Conservation (phyloP, 2,329 filamentous ascomycete species). For the Cercospora citrullina region DNA sequence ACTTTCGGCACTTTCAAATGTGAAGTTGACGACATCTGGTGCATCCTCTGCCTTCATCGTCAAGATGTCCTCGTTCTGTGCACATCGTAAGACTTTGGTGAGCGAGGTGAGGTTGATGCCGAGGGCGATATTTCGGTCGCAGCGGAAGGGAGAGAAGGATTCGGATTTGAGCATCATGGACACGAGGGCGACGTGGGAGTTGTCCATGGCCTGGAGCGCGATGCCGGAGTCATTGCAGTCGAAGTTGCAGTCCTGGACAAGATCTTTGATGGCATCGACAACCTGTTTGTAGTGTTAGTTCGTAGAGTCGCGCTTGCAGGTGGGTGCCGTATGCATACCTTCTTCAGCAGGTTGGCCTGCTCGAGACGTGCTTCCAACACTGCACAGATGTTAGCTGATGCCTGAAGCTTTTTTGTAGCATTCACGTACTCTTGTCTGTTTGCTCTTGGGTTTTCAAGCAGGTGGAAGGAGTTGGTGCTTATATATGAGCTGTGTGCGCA, state of each 20-base stretch:
- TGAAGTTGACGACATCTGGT: constrained; percentile 90
- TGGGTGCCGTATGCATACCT: constrained; percentile 58
- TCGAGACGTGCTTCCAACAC: constrained; percentile 98
- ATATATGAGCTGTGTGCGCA: not conserved
- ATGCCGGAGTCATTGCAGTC: constrained; percentile 99
- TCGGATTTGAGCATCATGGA: constrained; percentile 99
- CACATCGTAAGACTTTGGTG: constrained; percentile 94
- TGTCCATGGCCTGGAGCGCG: constrained; percentile 99
- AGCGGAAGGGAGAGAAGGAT: constrained; percentile 90
- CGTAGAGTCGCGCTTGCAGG: not conserved
- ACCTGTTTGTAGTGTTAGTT: constrained; percentile 59
- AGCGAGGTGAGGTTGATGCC: constrained; percentile 95
- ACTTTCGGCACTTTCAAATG: constrained; percentile 85
- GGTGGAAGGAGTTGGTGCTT: not conserved
- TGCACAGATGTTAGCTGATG: constrained; percentile 37
- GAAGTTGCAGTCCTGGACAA: constrained; percentile 99
- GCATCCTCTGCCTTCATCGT: constrained; percentile 97
- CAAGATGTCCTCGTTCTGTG: constrained; percentile 89
- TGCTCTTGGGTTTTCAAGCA: not conserved
- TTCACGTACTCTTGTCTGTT: constrained; percentile 20
- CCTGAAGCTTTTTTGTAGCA: not conserved
- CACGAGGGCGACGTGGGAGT: constrained; percentile 97
- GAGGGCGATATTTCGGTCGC: constrained; percentile 97
- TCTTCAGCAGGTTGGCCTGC: constrained; percentile 92
- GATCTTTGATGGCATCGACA: constrained; percentile 97